Evolutionary conservation across 2,329 filamentous ascomycete species (phyloP).

Genomic region (Colletotrichum gloeosporioides): DNA sequence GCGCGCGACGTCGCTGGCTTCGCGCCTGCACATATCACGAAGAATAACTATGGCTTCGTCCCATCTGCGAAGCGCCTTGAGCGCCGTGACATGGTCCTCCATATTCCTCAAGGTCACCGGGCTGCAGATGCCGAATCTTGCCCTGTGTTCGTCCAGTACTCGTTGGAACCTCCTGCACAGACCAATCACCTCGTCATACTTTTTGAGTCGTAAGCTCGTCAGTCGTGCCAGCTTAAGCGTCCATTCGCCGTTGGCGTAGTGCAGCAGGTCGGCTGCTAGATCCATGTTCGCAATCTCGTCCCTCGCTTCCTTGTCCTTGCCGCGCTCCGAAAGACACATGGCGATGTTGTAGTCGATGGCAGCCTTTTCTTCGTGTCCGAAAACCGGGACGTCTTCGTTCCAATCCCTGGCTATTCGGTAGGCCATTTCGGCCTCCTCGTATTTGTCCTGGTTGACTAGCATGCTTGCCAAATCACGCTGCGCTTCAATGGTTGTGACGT

Average conservation of each 20-base stretch:
- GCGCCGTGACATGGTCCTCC: constrained; percentile 19
- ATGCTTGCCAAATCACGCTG: constrained; percentile 24
- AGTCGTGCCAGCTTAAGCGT: constrained; percentile 23
- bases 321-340: constrained; percentile 25
- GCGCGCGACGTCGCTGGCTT: constrained; percentile 8
- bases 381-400: constrained; percentile 20
- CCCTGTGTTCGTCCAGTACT: constrained; percentile 18
- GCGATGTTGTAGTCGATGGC: constrained; percentile 26
- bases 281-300: constrained; percentile 20
- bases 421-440: constrained; percentile 18
- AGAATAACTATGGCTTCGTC: constrained; percentile 18
- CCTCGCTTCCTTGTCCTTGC: constrained; percentile 8
- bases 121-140: constrained; percentile 13
- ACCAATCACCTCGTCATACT: constrained; percentile 18
- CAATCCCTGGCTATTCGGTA: constrained; percentile 22
- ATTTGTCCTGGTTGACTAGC: constrained; percentile 24
- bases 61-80: constrained; percentile 13
- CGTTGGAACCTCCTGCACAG: constrained; percentile 20
- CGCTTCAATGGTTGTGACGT: constrained; percentile 24
- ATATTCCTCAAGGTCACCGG: constrained; percentile 18
- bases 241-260: constrained; percentile 25
- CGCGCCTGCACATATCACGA: constrained; percentile 20
- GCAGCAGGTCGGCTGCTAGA: constrained; percentile 21
- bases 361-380: constrained; percentile 23
- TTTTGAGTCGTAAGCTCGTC: constrained; percentile 16